Base-by-base conservation (phyloP, 768 basidiomycete species). In the Amanita brunnescens region DNA sequence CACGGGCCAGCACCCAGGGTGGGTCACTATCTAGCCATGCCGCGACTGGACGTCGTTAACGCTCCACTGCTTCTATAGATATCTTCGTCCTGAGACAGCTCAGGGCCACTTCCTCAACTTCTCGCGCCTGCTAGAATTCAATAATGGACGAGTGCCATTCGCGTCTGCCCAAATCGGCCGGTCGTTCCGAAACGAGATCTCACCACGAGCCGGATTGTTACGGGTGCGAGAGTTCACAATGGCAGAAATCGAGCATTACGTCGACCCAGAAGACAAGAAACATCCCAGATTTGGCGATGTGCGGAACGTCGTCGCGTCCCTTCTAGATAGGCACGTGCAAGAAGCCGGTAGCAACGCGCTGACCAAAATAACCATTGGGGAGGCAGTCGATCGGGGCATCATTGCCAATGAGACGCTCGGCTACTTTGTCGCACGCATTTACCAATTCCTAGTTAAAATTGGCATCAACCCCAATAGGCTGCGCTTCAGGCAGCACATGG, bases 81-180 rank as follows among this genome's bases (percentile, higher is more conserved):
- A 80, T 70, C 85, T 99, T 48, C 92, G 96, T 18, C 96, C 96
- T 1, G 96, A 98, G 67, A 99, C 96, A 0, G 95, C 96, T 0
- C 95, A 98, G 62, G 92, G 95, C 49, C 96, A 98, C 68, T 99
- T 98, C 76, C 81, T 98, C 64, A 98, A 98, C 77, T 99, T 99
- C 73, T 83, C 84, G 56, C 88, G 95, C 14, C 77, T 98, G 26
- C 86, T 98, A 53, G 96, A 97, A 42, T 98, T 95, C 79, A 98
- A 98, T 76, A 96, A 98, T 64, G 90, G 91, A 10, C 86, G 89
- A 18, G 73, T 99, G 18, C 96, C 95, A 0, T 99, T 98, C 63
- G 96, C 95, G 10, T 96, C 92, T 40, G 96, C 96, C 1, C 93
- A 96, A 66, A 89, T 99, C 57, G 96, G 96, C 30, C 84, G 89